Conservation (phyloP, 257 asterid genomes). For the Salvia miltiorrhiza region DNA sequence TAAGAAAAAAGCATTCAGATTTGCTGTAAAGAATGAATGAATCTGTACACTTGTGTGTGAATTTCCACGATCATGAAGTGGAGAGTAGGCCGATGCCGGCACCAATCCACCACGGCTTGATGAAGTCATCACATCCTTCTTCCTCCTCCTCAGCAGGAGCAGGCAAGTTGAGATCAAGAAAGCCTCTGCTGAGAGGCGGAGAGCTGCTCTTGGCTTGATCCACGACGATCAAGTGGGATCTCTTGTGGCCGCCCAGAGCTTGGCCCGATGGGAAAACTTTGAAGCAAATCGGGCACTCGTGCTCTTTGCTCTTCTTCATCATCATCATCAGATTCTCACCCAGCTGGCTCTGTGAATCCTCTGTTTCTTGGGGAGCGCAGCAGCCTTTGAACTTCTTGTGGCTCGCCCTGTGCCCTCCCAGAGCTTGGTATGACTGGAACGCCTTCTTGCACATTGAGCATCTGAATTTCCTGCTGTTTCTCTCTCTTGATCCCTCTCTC, state of each 20-base stretch:
- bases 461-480: slow-evolving; percentile 44
- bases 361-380: slow-evolving; percentile 45
- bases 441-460: slow-evolving; percentile 66
- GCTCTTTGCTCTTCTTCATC: slow-evolving; percentile 48
- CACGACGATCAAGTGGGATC: slow-evolving; percentile 54
- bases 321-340: slow-evolving; percentile 8
- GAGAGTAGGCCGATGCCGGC: slow-evolving; percentile 45
- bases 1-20: no score
- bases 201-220: slow-evolving; percentile 33
- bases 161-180: slow-evolving; percentile 90
- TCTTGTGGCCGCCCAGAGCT: slow-evolving; percentile 91
- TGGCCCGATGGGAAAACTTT: slow-evolving; percentile 74
- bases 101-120: slow-evolving; percentile 67
- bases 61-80: slow-evolving; percentile 20
- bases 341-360: slow-evolving; percentile 27
- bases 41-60: slow-evolving; percentile 37
- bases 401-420: slow-evolving; percentile 94
- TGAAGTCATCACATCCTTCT: slow-evolving; percentile 27
- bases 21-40: slow-evolving; percentile 38
- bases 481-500: slow-evolving; percentile 37
- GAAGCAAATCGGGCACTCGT: slow-evolving; percentile 75
- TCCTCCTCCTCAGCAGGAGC: slow-evolving; percentile 88
- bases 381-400: slow-evolving; percentile 75
- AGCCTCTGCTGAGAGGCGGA: slow-evolving; percentile 24
- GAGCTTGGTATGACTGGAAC: slow-evolving; percentile 79